Conservation (phyloP, 1,139 yeast species). For the Zygosaccharomyces pseudobailii region DNA sequence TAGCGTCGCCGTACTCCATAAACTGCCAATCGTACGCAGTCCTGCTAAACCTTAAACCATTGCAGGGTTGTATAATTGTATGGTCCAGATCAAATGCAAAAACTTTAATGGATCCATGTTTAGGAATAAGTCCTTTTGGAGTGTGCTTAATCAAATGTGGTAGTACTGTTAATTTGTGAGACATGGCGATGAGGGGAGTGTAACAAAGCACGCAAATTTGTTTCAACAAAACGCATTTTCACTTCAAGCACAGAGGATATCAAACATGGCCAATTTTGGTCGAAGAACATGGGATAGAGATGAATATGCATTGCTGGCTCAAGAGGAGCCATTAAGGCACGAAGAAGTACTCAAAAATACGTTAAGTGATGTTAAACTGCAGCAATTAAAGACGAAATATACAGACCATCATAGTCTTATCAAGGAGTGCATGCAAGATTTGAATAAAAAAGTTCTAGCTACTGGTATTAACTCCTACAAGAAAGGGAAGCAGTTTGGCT, state of each 20-base stretch:
- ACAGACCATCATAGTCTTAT: conserved; percentile 21
- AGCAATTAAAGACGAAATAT: conserved; percentile 23
- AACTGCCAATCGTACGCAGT: conserved; percentile 31
- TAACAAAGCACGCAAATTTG: neutral
- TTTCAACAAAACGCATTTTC: neutral
- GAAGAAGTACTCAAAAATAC: conserved; percentile 11
- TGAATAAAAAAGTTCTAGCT: conserved; percentile 44
- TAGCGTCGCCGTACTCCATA: conserved; percentile 18
- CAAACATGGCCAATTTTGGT: conserved; percentile 42
- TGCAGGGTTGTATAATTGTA: conserved; percentile 30
- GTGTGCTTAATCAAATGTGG: conserved; percentile 30
- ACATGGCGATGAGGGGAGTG: conserved; percentile 10
- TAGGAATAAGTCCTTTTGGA: conserved; percentile 15
- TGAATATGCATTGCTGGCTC: conserved; percentile 52
- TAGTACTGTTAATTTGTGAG: conserved; percentile 27
- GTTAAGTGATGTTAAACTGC: conserved; percentile 16
- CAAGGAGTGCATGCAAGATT: conserved; percentile 39
- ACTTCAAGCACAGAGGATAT: neutral
- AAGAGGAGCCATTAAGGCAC: conserved; percentile 14
- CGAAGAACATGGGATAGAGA: conserved; percentile 67
- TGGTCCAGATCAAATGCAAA: conserved; percentile 34
- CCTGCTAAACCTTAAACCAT: conserved; percentile 23
- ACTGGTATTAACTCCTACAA: conserved; percentile 42
- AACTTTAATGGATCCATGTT: conserved; percentile 3
- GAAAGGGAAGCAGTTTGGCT: conserved; percentile 67